Base-by-base conservation (phyloP, 1,139 yeast species). In the Taphrina sp. region DNA sequence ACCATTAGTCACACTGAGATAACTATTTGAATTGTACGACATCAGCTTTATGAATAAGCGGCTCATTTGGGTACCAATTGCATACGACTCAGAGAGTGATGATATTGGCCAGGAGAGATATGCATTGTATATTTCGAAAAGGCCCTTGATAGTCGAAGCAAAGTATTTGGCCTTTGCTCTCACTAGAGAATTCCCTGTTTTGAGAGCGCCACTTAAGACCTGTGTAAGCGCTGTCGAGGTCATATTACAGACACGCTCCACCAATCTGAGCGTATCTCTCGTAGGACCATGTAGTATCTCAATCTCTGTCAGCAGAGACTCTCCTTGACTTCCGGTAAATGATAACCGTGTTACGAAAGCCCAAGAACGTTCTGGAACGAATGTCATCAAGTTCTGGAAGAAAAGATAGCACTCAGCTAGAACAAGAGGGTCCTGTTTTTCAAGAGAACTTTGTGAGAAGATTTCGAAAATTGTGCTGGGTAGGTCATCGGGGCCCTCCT, bases 331-430 rank as follows among this genome's bases (percentile, higher is more conserved):
- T n/a, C 72, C 70, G 60, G 87, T 78, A 53, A 82, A 71, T 0
- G 71, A 64, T 10, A 74, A 74, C 44, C 76, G 72, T 23, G 73
- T 72, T 3, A 81, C 72, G 65, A 85, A 88, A 0, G 82, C 71
- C n/a, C 76, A 72, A 0, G 85, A 83, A 39, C 89, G 69, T 12
- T 72, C 69, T 0, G 85, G 81, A 3, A 86, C 71, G 42, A 74
- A 76, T 22, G 24, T 22, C 7, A 49, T 28, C 7, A 49, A 23
- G 12, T 39, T 35, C 17, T 17, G 26, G 12, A 49, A 49, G 46
- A 49, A 49, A 5, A 31, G 20, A 5, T 31, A 20, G 19, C 38
- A 31, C 8, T 41, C 31, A 2, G 29, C 12, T 10, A 42, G n/a
- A 19, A 49, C 33, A 8, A 31, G 23, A 17, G 35, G n/a, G 7